Base-by-base conservation (phyloP, 2,329 filamentous ascomycete genomes). In the Penicillium crustosum region DNA sequence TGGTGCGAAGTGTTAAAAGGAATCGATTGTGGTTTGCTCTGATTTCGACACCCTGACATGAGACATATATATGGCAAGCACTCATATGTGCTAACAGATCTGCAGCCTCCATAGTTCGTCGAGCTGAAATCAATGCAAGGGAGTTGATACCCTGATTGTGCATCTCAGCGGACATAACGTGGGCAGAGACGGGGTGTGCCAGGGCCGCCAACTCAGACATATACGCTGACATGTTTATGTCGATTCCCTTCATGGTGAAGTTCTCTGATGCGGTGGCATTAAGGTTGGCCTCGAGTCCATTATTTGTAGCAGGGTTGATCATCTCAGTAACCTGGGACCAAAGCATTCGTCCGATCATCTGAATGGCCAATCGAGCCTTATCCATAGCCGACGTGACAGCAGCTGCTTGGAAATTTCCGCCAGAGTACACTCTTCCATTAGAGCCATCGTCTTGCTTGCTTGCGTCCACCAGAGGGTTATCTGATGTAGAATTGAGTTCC, bases 381-480 rank as follows among this genome's bases (percentile, higher is more conserved):
- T 89, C 87, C 78, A 85, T 85, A 1, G 86, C 85, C 0, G 85
- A 85, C 0, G 87, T 88, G 29, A 89, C 74, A 2, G 81, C 76
- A 7, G 76, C 76, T 1, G 86, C 88, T 69, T 89, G 87, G 69
- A 90, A 90, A 67, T 90, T 90, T 25, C 85, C 86, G 2, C 87
- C 86, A 51, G 86, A 82, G 58, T 85, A 79, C 25, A 87, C 74
- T 10, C 75, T 69, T 6, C 68, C 70, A n/a, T n/a, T 44, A 5
- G 57, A 55, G 23, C 27, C 42, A 45, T 47, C 51, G 4, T 52
- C 50, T 7, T 43, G 43, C 5, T 61, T 64, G 0, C 59, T 61
- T 0, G 73, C 64, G 58, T 88, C 81, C 13, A 89, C 77, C 9
- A 90, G 71, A 0, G 84, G 86, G 66, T 89, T 90, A 65, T 89